A percentile compares a stretch with the other conserved stretches of the same genome.
Evolutionary conservation across 2,329 filamentous ascomycete species (phyloP).

Genomic region (Stromatinia cepivora): DNA sequence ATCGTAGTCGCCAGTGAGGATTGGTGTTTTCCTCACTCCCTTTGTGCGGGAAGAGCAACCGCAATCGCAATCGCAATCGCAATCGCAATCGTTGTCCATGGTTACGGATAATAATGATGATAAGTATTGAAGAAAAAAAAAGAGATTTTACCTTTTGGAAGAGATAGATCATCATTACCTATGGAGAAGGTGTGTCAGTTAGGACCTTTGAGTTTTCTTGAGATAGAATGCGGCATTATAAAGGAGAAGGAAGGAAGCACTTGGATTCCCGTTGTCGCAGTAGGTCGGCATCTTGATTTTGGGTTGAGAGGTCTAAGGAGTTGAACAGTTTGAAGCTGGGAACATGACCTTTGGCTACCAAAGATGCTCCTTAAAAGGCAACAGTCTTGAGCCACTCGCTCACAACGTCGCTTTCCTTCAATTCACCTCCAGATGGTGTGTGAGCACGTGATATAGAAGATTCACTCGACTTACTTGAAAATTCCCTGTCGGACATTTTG

Average conservation of each 20-base stretch:
- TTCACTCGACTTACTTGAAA: constrained; percentile 42
- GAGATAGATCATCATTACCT: constrained; percentile 64
- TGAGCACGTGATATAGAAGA: not conserved
- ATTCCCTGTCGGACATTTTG: constrained; percentile 65
- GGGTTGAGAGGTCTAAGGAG: not conserved
- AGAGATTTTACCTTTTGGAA: constrained; percentile 57
- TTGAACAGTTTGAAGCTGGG: not conserved
- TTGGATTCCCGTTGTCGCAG: not conserved
- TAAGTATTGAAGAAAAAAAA: constrained; percentile 22
- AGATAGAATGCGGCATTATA: not conserved
- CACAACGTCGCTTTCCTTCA: not conserved
- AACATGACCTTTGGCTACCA: not conserved
- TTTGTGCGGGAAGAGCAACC: constrained; percentile 16
- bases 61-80: too few relatives aligned
- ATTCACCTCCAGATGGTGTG: not conserved
- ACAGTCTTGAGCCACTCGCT: not conserved
- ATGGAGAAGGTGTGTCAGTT: constrained; percentile 30
- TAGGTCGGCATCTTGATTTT: constrained; percentile 11
- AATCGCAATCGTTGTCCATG: constrained; percentile 22
- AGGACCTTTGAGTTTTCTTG: not conserved
- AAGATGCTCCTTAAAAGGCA: not conserved
- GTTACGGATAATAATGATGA: constrained; percentile 20
- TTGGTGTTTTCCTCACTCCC: constrained; percentile 7
- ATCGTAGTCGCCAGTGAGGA: constrained; percentile 9
- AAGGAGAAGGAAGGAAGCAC: constrained; percentile 18